Percentiles rank a stretch among this genome's conserved stretches.
phyloP scores from a whole-genome alignment of 148 eudicot genomes.

The Rhododendron molle region DNA sequence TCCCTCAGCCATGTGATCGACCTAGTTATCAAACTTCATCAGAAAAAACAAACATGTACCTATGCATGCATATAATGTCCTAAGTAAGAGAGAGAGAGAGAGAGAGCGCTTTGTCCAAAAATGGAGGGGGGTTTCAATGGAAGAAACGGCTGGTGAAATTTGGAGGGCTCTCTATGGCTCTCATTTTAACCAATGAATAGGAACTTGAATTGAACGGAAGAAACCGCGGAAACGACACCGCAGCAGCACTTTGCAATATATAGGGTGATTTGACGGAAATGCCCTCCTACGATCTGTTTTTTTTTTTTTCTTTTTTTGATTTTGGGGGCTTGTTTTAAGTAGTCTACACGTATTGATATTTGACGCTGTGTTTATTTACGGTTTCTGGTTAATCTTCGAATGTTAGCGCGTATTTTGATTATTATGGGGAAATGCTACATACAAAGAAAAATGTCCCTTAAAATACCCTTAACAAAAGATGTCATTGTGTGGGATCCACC shows the following conservation, averaged over 20 bases:
- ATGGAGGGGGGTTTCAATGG: background rate
- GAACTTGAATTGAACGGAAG: background rate
- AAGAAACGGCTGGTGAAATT: background rate
- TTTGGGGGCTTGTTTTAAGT: too few relatives aligned
- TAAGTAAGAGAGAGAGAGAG: slow-evolving; percentile 6
- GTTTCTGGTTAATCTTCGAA: too few relatives aligned
- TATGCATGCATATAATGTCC: background rate
- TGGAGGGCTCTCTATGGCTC: slow-evolving; percentile 7
- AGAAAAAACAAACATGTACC: background rate
- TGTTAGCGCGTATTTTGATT: too few relatives aligned
- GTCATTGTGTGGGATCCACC: too few relatives aligned
- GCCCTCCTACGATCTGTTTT: background rate
- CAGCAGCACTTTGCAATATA: background rate
- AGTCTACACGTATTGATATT: too few relatives aligned
- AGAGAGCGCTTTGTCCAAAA: slow-evolving; percentile 16
- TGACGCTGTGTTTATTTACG: too few relatives aligned
- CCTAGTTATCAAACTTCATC: background rate
- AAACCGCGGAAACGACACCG: background rate
- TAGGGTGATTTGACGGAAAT: background rate
- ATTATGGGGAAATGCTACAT: too few relatives aligned
- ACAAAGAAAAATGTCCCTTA: too few relatives aligned
- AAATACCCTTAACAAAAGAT: too few relatives aligned
- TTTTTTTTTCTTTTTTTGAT: too few relatives aligned
- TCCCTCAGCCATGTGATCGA: slow-evolving; percentile 23
- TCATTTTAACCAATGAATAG: background rate